A percentile compares a stretch with the other conserved stretches of the same genome.
These are phyloP conservation scores for Lablab purpureus DNA, from an alignment of 306 rosid genomes.

Conservation along the genomic window DNA sequence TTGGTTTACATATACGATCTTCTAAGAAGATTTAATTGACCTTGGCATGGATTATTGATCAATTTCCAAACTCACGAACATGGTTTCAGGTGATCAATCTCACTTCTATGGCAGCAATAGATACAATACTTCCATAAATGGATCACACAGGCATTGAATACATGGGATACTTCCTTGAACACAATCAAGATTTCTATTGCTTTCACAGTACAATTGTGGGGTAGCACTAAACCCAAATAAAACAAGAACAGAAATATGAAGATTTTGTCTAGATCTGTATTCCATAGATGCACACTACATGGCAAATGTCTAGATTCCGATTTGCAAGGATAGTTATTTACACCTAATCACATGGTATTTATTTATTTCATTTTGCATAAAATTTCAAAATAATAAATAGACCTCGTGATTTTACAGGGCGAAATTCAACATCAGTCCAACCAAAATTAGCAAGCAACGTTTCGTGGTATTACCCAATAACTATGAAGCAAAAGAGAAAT, in stretches of 20 bases:
- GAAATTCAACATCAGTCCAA: background rate
- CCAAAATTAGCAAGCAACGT: background rate
- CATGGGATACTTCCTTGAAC: slow-evolving; percentile 51
- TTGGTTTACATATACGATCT: slow-evolving; percentile 83
- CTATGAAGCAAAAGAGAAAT: slow-evolving; percentile 6
- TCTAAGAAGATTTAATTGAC: slow-evolving; percentile 86
- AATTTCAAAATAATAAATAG: slow-evolving; percentile 21
- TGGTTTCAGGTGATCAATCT: slow-evolving; percentile 62
- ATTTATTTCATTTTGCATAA: background rate
- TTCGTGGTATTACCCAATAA: slow-evolving; percentile 4
- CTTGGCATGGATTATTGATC: slow-evolving; percentile 89
- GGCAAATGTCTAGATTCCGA: slow-evolving; percentile 30
- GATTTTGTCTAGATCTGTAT: background rate
- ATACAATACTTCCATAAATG: slow-evolving; percentile 61
- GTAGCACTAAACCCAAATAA: slow-evolving; percentile 36
- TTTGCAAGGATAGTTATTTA: background rate
- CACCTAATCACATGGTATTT: slow-evolving; percentile 4
- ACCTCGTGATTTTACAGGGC: background rate
- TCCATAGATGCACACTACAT: background rate
- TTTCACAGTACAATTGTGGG: slow-evolving; percentile 43
- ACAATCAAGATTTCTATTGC: slow-evolving; percentile 52
- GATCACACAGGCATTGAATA: slow-evolving; percentile 58
- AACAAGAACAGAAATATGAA: slow-evolving; percentile 14
- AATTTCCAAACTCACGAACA: slow-evolving; percentile 76
- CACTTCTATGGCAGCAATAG: slow-evolving; percentile 64